Base-by-base conservation (phyloP, 2,329 filamentous ascomycete genomes). In the Microcera coccophila region DNA sequence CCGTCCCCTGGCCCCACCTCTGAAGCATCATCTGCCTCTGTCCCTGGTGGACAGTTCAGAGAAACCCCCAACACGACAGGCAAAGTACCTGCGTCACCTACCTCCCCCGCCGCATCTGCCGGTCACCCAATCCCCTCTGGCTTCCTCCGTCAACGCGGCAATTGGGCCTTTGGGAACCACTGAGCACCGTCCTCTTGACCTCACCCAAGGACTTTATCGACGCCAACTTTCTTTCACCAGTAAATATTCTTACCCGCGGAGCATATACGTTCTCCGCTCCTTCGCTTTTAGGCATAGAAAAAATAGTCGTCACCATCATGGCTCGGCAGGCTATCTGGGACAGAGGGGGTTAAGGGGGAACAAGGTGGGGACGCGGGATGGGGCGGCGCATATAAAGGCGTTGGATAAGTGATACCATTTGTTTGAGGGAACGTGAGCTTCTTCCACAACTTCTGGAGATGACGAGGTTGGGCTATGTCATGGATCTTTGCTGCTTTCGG, bases 391-490 rank as follows among this genome's bases (percentile, higher is more conserved):
- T 53, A 54, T 45, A 47, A 57, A 43, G 55, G 55, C 53, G 55
- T 58, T 58, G 55, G 54, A 58, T 58, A 57, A 40, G 24, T 49
- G 50, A 57, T 57, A 58, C 54, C 54, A 57, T 40, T 53, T 43
- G 35, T 45, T 48, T 22, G 45, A 38, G 11, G 22, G 22, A 26
- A 7, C 22, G 7, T 26, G n/a, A n/a, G n/a, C 22, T 26, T 26
- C 12, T 26, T 26, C 12, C 22, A 7, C 12, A 7, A 26, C 12
- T 26, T 26, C 12, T 26, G 7, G 12, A 7, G 12, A 12, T 12
- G 22, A 26, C 12, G 22, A 26, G 22, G 7, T 26, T 26, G n/a
- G 22, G 12, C 22, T 26, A 26, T 26, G 12, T 40, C 8, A 32
- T 8, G 15, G 29, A n/a, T 24, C 11, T 16, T 41, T 24, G 34